Percentiles rank a stretch among this genome's conserved stretches.
Evolutionary conservation across 2,329 filamentous ascomycete genomes (phyloP).

Genomic region (Emericellopsis atlantica): DNA sequence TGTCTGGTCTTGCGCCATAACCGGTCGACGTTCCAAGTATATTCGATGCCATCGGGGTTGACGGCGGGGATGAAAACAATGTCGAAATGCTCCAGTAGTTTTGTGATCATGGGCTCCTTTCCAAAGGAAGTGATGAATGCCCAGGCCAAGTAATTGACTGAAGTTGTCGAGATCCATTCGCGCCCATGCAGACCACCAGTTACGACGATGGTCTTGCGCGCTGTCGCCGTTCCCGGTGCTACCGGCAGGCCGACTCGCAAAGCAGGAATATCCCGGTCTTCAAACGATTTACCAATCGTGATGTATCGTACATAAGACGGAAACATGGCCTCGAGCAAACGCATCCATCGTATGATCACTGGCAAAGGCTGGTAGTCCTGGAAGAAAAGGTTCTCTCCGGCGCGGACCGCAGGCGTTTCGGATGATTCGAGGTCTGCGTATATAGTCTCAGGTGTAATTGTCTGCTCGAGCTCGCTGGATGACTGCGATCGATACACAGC

Average conservation of each 20-base stretch:
- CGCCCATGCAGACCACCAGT: constrained; percentile 82
- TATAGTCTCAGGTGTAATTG: constrained; percentile 1
- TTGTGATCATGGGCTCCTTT: constrained; percentile 57
- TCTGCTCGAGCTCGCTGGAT: neutral
- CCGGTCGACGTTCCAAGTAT: constrained; percentile 83
- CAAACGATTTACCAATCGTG: constrained; percentile 72
- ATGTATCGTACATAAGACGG: constrained; percentile 63
- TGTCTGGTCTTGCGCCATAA: constrained; percentile 94
- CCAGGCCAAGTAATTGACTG: constrained; percentile 84
- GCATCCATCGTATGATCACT: constrained; percentile 83
- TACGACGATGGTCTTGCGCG: constrained; percentile 67
- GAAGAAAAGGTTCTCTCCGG: constrained; percentile 72
- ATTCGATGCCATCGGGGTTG: constrained; percentile 91
- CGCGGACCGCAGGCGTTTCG: constrained; percentile 7
- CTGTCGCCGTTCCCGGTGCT: constrained; percentile 25
- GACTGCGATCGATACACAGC: constrained; percentile 50
- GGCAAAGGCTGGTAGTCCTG: constrained; percentile 80
- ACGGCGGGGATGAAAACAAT: constrained; percentile 78
- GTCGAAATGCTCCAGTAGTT: constrained; percentile 73
- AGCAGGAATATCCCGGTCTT: constrained; percentile 76
- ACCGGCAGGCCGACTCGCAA: constrained; percentile 57
- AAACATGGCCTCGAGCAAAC: constrained; percentile 80
- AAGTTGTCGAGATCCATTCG: constrained; percentile 92
- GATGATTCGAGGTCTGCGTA: constrained; percentile 1
- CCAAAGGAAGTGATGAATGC: constrained; percentile 74